These are phyloP conservation scores for Capsella rubella DNA, from an alignment of 441 rosid genomes.

Conservation along the genomic window DNA sequence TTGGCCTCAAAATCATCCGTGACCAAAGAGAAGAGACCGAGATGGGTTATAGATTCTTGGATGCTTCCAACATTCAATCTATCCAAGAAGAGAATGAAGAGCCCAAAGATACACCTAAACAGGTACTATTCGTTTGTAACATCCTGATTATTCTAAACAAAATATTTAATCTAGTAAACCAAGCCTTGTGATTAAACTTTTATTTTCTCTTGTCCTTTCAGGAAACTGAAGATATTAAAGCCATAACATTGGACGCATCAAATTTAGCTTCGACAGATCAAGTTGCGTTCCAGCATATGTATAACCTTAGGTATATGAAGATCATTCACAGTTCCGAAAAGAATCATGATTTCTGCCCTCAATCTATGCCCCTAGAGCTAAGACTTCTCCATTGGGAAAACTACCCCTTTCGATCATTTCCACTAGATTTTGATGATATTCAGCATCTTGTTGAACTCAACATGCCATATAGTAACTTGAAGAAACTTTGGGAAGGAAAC, in stretches of 20 bases:
- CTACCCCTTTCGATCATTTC: conserved; percentile 36
- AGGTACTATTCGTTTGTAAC: neutral
- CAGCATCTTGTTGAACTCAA: conserved; percentile 37
- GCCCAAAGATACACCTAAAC: neutral
- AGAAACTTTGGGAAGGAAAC: conserved; percentile 37
- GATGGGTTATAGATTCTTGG: neutral
- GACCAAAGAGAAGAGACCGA: neutral
- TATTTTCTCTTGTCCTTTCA: neutral
- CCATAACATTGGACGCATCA: conserved; percentile 22
- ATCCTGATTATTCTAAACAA: neutral
- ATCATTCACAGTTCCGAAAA: neutral
- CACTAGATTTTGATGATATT: conserved; percentile 3
- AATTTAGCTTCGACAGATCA: neutral
- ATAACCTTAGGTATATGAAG: conserved; percentile 31
- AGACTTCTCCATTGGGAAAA: conserved; percentile 39
- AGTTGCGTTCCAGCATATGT: conserved; percentile 11
- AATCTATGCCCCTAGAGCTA: conserved; percentile 29
- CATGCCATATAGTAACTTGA: conserved; percentile 36
- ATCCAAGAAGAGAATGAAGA: neutral
- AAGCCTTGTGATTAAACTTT: neutral
- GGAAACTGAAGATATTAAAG: conserved; percentile 29
- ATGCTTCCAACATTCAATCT: neutral
- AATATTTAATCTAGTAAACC: neutral
- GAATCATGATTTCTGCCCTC: neutral
- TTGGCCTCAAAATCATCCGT: conserved; percentile 41